Evolutionary conservation across 192 early-diverging fungal species (phyloP).

Genomic region (Backusella tarrabulga): DNA sequence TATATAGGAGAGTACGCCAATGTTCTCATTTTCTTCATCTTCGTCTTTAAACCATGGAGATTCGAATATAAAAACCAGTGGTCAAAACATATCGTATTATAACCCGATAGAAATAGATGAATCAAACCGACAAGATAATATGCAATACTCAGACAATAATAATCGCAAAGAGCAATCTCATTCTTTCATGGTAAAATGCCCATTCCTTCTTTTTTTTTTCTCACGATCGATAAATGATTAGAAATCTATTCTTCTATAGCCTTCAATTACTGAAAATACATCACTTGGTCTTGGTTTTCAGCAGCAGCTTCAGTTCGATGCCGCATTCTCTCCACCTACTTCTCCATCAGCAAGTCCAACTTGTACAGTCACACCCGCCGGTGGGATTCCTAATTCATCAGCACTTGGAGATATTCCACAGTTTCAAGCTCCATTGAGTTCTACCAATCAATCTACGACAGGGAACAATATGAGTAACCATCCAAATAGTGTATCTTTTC

Average conservation of each 20-base stretch:
- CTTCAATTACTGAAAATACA: neutral
- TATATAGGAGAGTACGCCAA: neutral
- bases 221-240: constrained; percentile 15
- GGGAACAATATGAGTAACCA: constrained; percentile 8
- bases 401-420: constrained; percentile 2
- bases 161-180: neutral
- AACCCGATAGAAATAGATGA: constrained; percentile 1
- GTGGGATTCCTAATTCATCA: neutral
- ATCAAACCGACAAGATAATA: neutral
- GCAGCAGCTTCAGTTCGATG: neutral
- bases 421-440: constrained; percentile 8
- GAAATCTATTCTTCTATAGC: constrained; percentile 9
- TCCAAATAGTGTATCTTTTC: neutral
- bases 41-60: neutral
- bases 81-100: constrained; percentile 2
- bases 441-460: constrained; percentile 4
- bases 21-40: neutral
- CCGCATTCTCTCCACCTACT: neutral
- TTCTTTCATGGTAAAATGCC: neutral
- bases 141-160: neutral
- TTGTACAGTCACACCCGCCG: neutral
- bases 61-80: neutral
- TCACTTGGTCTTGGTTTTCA: neutral
- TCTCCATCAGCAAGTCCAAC: neutral
- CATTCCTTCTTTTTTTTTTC: constrained; percentile 6